These are phyloP conservation scores for Erodium trifolium DNA, from an alignment of 441 rosid genomes.

Conservation along the genomic window DNA sequence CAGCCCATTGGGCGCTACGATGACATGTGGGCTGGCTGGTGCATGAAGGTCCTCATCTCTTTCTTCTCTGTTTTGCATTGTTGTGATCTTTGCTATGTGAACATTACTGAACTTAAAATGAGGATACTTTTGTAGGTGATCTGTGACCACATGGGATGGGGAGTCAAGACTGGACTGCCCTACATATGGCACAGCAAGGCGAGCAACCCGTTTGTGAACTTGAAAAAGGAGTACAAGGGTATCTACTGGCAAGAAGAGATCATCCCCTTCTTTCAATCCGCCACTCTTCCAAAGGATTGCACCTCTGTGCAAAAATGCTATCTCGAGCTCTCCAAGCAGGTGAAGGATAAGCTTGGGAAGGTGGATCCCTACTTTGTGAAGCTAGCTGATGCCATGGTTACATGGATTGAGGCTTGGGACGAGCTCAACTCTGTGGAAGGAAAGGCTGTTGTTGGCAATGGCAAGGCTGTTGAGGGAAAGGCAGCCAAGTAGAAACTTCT, in stretches of 20 bases:
- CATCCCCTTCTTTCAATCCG: slow-evolving; percentile 89
- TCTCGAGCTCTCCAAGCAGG: slow-evolving; percentile 67
- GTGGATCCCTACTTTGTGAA: slow-evolving; percentile 81
- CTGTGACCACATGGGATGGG: slow-evolving; percentile 79
- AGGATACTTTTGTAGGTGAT: slow-evolving; percentile 40
- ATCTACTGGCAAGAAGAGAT: slow-evolving; percentile 93
- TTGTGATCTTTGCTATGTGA: background rate
- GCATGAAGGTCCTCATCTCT: slow-evolving; percentile 48
- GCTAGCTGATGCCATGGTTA: slow-evolving; percentile 91
- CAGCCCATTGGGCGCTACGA: slow-evolving; percentile 97
- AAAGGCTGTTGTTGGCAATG: background rate
- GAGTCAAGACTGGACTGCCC: slow-evolving; percentile 90
- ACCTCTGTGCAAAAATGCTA: slow-evolving; percentile 81
- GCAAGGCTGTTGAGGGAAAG: background rate
- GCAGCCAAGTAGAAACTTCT: background rate
- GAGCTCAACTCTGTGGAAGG: slow-evolving; percentile 52
- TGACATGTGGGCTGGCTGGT: slow-evolving; percentile 99
- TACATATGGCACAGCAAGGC: slow-evolving; percentile 95
- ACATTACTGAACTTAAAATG: background rate
- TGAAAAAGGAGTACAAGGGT: background rate
- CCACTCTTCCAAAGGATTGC: slow-evolving; percentile 61
- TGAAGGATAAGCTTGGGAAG: slow-evolving; percentile 65
- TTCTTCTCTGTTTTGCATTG: background rate
- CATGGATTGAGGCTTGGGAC: slow-evolving; percentile 96
- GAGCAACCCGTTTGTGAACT: slow-evolving; percentile 72